Evolutionary conservation across 1,284 basidiomycete genomes (phyloP).

Genomic region (Ganoderma multipileum): DNA sequence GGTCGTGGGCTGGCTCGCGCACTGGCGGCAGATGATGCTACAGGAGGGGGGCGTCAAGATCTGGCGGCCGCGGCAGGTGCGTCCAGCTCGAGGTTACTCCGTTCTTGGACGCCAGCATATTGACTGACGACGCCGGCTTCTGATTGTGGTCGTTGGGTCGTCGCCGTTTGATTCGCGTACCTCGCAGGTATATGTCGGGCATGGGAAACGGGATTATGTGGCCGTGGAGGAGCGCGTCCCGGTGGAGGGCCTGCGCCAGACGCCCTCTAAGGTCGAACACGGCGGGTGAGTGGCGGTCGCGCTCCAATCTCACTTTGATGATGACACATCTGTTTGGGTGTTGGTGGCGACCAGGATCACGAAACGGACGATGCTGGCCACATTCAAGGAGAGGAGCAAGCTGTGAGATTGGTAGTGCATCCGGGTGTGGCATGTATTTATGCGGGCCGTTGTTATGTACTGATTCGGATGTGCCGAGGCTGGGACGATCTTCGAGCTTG

Average conservation of each 20-base stretch:
- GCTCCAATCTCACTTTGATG: slow-evolving; percentile 9
- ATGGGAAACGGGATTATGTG: slow-evolving; percentile 75
- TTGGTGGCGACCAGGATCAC: slow-evolving; percentile 60
- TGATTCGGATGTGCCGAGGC: background rate
- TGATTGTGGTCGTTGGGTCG: slow-evolving; percentile 16
- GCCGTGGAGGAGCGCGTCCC: slow-evolving; percentile 63
- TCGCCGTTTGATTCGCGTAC: slow-evolving; percentile 7
- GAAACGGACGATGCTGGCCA: slow-evolving; percentile 77
- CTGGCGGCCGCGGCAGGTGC: slow-evolving; percentile 85
- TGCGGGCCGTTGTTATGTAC: background rate
- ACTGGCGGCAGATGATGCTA: slow-evolving; percentile 93
- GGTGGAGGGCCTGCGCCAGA: slow-evolving; percentile 59
- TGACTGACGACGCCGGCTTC: background rate
- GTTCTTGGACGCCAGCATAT: background rate
- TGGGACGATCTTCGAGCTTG: slow-evolving; percentile 14
- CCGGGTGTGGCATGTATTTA: background rate
- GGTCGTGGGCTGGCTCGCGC: slow-evolving; percentile 89
- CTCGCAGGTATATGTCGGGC: slow-evolving; percentile 76
- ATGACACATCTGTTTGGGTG: slow-evolving; percentile 8
- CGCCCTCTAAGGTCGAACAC: slow-evolving; percentile 72
- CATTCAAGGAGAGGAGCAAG: slow-evolving; percentile 71
- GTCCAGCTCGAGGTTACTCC: slow-evolving; percentile 18
- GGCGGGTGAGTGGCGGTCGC: slow-evolving; percentile 67
- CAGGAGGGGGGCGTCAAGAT: slow-evolving; percentile 88
- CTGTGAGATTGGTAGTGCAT: slow-evolving; percentile 35